Conservation (phyloP, 2,329 filamentous ascomycete genomes). For the Neurospora crassa region DNA sequence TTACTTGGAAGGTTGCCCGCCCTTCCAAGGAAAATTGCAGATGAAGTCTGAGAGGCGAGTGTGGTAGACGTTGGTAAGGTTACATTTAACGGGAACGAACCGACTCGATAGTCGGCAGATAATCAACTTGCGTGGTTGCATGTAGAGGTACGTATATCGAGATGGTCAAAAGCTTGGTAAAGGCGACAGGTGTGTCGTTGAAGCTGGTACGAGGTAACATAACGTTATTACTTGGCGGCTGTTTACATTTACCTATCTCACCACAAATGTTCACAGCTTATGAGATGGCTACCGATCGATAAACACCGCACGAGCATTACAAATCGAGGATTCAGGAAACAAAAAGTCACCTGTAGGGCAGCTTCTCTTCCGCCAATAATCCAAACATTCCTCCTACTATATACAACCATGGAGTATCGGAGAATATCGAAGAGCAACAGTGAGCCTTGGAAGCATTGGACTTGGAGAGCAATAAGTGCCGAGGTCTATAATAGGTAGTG, state of each 20-base stretch:
- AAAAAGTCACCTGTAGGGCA: neutral
- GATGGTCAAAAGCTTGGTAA: neutral
- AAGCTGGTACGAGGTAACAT: neutral
- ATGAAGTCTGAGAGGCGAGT: neutral
- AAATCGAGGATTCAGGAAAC: neutral
- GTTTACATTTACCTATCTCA: neutral
- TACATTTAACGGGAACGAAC: neutral
- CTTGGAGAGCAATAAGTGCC: neutral
- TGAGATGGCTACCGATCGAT: neutral
- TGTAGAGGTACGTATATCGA: neutral
- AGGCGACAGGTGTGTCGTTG: neutral
- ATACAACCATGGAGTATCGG: too few relatives aligned
- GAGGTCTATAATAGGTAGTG: too few relatives aligned
- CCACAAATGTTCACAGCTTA: neutral
- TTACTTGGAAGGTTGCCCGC: neutral
- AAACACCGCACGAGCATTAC: neutral
- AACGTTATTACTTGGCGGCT: neutral
- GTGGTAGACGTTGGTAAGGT: neutral
- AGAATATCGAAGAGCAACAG: too few relatives aligned
- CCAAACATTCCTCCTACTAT: neutral
- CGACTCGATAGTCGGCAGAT: neutral
- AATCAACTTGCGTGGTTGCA: neutral
- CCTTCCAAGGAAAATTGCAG: neutral
- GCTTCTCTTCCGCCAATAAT: neutral
- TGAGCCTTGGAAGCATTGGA: neutral